phyloP scores from a whole-genome alignment of 192 early-diverging fungal species.

The Anaeromyces robustus region DNA sequence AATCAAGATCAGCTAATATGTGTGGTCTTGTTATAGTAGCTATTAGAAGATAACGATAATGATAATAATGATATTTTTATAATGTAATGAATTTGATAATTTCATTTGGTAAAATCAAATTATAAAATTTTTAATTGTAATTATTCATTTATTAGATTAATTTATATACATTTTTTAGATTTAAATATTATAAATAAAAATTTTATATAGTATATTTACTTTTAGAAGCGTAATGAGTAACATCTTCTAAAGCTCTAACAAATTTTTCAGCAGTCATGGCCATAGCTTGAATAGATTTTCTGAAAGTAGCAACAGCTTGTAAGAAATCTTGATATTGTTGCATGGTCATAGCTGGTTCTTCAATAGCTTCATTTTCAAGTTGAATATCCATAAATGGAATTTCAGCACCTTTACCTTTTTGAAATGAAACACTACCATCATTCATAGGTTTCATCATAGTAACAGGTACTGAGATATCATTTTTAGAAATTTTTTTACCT shows the following conservation, averaged over 20 bases:
- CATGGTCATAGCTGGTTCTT: constrained; percentile 10
- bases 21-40: constrained; percentile 14
- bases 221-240: constrained; percentile 23
- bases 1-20: constrained; percentile 26
- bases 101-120: too few relatives aligned
- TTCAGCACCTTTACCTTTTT: neutral
- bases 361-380: neutral
- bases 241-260: constrained; percentile 28
- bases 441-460: neutral
- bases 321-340: constrained; percentile 26
- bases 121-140: too few relatives aligned
- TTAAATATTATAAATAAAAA: neutral
- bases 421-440: neutral
- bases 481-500: neutral
- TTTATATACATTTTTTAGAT: neutral
- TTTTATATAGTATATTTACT: constrained; percentile 6
- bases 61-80: too few relatives aligned
- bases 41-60: neutral
- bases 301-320: constrained; percentile 19
- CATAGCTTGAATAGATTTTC: constrained; percentile 24
- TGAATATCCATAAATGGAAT: neutral
- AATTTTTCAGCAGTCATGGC: constrained; percentile 26
- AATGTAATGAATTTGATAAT: too few relatives aligned
- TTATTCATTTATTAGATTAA: too few relatives aligned
- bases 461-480: neutral